Conservation (phyloP, 371 early-diverging fungal species). For the Mucor plumbeus region DNA sequence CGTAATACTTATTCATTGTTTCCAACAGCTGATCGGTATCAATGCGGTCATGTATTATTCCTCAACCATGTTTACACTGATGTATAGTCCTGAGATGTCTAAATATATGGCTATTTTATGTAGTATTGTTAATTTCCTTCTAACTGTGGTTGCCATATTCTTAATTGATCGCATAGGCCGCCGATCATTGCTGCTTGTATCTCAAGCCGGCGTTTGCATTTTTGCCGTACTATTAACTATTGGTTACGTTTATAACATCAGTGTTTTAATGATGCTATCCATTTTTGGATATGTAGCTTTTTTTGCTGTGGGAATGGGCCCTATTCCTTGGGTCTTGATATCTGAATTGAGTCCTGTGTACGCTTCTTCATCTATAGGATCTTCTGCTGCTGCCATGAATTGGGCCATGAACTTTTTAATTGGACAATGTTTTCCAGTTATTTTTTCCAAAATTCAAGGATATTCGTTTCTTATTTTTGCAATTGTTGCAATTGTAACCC, state of each 20-base stretch:
- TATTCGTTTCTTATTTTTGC: slow-evolving; percentile 73
- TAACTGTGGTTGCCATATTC: slow-evolving; percentile 52
- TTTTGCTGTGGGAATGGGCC: slow-evolving; percentile 84
- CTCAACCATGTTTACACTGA: slow-evolving; percentile 60
- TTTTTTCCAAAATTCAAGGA: slow-evolving; percentile 60
- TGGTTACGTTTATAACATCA: slow-evolving; percentile 48
- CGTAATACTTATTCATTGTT: slow-evolving; percentile 44
- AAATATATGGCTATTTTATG: slow-evolving; percentile 60
- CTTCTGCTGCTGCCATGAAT: slow-evolving; percentile 61
- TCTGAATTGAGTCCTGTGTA: slow-evolving; percentile 72
- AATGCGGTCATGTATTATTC: slow-evolving; percentile 85
- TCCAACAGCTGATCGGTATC: slow-evolving; percentile 87
- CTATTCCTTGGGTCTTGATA: slow-evolving; percentile 78
- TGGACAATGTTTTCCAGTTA: slow-evolving; percentile 62
- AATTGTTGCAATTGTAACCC: slow-evolving; percentile 14
- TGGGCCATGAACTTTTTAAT: slow-evolving; percentile 61
- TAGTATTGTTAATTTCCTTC: slow-evolving; percentile 65
- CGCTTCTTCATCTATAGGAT: slow-evolving; percentile 56
- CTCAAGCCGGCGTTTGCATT: slow-evolving; percentile 58
- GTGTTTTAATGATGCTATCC: slow-evolving; percentile 61
- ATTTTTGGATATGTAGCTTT: slow-evolving; percentile 75
- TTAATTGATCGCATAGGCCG: slow-evolving; percentile 42
- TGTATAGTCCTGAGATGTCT: slow-evolving; percentile 43
- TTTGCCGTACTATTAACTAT: slow-evolving; percentile 64
- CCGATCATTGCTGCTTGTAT: slow-evolving; percentile 63